A percentile compares a stretch with the other conserved stretches of the same genome.
Conservation (phyloP, 345 rosid genomes). For the Salix koriyanagi region DNA sequence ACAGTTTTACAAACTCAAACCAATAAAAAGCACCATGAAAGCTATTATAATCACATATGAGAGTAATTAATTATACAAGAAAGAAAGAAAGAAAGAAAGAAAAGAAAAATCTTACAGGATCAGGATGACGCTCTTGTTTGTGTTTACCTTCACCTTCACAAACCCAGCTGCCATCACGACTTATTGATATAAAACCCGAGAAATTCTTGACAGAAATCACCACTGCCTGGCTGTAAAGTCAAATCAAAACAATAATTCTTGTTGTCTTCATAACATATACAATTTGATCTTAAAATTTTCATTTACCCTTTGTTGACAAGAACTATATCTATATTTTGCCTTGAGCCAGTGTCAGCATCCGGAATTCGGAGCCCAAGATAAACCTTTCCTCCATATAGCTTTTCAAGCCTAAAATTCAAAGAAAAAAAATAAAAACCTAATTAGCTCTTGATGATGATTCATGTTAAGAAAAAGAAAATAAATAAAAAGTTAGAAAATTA, state of each 20-base stretch:
- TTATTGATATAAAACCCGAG: constrained; percentile 58
- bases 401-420: constrained; percentile 52
- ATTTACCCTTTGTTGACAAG: constrained; percentile 63
- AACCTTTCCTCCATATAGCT: constrained; percentile 77
- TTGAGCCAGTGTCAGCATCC: constrained; percentile 73
- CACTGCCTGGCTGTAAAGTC: constrained; percentile 49
- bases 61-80: neutral
- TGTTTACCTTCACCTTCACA: constrained; percentile 45
- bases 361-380: constrained; percentile 89
- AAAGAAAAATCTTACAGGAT: constrained; percentile 53
- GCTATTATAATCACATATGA: neutral
- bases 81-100: neutral
- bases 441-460: neutral
- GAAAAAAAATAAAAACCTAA: neutral
- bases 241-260: neutral
- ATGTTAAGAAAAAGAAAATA: neutral
- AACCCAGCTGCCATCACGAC: constrained; percentile 74
- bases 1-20: neutral
- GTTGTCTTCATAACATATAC: neutral
- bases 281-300: neutral
- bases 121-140: constrained; percentile 42
- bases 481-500: neutral
- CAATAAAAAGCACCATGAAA: too few relatives aligned
- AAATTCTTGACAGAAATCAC: constrained; percentile 77
- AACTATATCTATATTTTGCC: constrained; percentile 64